phyloP scores from a whole-genome alignment of 202 grass and related monocot genomes.

The Elaeis oleifera region DNA sequence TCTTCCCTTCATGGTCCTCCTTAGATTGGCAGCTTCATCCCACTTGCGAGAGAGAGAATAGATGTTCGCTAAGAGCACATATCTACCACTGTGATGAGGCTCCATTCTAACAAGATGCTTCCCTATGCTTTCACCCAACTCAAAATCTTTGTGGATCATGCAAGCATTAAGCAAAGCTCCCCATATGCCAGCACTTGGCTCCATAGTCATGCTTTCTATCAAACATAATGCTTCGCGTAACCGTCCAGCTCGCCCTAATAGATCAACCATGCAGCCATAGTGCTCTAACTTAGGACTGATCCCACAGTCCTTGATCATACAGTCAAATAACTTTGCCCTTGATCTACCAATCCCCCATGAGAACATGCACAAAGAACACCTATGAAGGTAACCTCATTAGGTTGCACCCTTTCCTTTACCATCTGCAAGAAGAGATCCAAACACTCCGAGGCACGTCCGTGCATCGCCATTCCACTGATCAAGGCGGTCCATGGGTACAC shows the following conservation, averaged over 20 bases:
- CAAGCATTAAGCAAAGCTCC: conserved; percentile 19
- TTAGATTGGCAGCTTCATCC: conserved; percentile 8
- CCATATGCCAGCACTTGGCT: conserved; percentile 13
- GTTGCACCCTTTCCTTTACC: conserved; percentile 6
- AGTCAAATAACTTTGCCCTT: conserved; percentile 2
- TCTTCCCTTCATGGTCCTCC: conserved; percentile 17
- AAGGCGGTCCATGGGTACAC: conserved; percentile 20
- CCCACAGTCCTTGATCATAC: conserved; percentile 3
- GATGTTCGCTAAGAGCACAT: conserved; percentile 18
- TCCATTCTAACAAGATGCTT: conserved; percentile 10
- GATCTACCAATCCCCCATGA: conserved; percentile 10
- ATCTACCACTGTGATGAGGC: conserved; percentile 10
- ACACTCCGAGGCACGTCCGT: conserved; percentile 4
- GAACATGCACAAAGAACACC: conserved; percentile 22
- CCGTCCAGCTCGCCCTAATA: conserved; percentile 18
- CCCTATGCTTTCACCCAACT: conserved; percentile 15
- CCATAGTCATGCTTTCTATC: conserved; percentile 18
- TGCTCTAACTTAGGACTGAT: conserved; percentile 20
- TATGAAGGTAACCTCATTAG: conserved; percentile 20
- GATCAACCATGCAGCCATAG: conserved; percentile 29
- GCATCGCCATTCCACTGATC: conserved; percentile 17
- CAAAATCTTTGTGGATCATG: conserved; percentile 14
- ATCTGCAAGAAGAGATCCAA: conserved; percentile 17
- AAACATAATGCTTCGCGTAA: conserved; percentile 12
- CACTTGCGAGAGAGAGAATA: conserved; percentile 13